These are phyloP conservation scores for Postia placenta DNA, from an alignment of 768 basidiomycete species.

Conservation along the genomic window DNA sequence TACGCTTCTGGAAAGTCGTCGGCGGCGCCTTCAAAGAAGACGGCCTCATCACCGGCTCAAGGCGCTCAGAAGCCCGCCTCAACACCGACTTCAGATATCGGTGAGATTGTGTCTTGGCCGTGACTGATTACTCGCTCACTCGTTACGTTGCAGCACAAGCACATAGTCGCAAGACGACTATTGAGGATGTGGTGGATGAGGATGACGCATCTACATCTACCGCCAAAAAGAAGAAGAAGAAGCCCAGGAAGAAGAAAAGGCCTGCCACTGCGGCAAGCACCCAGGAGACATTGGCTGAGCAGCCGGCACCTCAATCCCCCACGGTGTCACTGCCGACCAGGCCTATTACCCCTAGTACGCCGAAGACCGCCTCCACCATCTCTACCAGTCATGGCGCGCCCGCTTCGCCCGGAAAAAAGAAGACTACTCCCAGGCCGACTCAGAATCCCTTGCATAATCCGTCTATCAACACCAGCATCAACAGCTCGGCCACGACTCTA, in stretches of 20 bases:
- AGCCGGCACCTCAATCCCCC: constrained; percentile 5
- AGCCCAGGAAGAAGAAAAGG: constrained; percentile 65
- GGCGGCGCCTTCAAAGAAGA: not conserved
- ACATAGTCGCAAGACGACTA: constrained; percentile 42
- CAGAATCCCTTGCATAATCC: constrained; percentile 5
- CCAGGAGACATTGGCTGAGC: constrained; percentile 11
- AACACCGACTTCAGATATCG: not conserved
- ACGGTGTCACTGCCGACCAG: constrained; percentile 6
- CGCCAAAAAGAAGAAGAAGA: constrained; percentile 72
- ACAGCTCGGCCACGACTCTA: constrained; percentile 17
- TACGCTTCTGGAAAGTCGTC: constrained; percentile 11
- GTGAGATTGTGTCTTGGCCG: no score
- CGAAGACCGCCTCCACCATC: constrained; percentile 14
- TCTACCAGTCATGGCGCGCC: constrained; percentile 7
- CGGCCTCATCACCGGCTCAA: not conserved
- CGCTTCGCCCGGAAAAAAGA: constrained; percentile 13
- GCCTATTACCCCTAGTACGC: constrained; percentile 3
- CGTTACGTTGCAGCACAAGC: constrained; percentile 4
- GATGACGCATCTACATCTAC: constrained; percentile 36
- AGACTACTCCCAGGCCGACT: constrained; percentile 2
- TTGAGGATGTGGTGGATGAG: constrained; percentile 74
- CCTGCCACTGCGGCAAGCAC: constrained; percentile 21
- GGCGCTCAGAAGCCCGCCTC: constrained; percentile 1
- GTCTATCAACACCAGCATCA: constrained; percentile 9
- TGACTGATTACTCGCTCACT: no score